A percentile compares a stretch with the other conserved stretches of the same genome.
Conservation (phyloP, 192 early-diverging fungal species). For the Podila minutissima region DNA sequence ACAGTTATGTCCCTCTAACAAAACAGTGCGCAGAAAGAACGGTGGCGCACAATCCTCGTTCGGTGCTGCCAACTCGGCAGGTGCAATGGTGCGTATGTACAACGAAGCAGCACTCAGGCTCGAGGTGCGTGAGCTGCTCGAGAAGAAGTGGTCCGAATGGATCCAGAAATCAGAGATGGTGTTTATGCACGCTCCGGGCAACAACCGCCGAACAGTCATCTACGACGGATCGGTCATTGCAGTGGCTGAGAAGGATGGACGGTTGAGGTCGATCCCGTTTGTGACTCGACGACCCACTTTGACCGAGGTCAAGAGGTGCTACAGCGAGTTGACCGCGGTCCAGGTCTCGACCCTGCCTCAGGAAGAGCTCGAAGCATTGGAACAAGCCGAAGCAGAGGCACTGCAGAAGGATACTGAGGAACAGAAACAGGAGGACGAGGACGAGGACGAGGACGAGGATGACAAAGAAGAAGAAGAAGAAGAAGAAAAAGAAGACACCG, state of each 20-base stretch:
- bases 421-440: not conserved
- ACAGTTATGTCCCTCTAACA: no score
- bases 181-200: conserved; percentile 80
- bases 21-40: conserved; percentile 84
- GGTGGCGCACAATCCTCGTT: conserved; percentile 85
- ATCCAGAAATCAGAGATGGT: conserved; percentile 67
- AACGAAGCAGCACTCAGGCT: conserved; percentile 83
- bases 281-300: conserved; percentile 54
- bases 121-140: conserved; percentile 79
- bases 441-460: not conserved
- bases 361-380: conserved; percentile 14
- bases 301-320: conserved; percentile 70
- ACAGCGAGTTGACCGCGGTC: conserved; percentile 65
- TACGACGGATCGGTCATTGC: conserved; percentile 7
- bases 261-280: conserved; percentile 26
- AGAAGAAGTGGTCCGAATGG: conserved; percentile 72
- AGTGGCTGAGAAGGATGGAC: conserved; percentile 1
- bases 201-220: conserved; percentile 34
- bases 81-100: conserved; percentile 84
- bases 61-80: conserved; percentile 76
- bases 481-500: not conserved
- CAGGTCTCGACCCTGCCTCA: conserved; percentile 55
- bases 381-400: conserved; percentile 16
- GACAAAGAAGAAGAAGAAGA: not conserved
- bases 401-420: not conserved